phyloP scores from a whole-genome alignment of 495 filamentous ascomycete species.

The Achaetomiella virescens region DNA sequence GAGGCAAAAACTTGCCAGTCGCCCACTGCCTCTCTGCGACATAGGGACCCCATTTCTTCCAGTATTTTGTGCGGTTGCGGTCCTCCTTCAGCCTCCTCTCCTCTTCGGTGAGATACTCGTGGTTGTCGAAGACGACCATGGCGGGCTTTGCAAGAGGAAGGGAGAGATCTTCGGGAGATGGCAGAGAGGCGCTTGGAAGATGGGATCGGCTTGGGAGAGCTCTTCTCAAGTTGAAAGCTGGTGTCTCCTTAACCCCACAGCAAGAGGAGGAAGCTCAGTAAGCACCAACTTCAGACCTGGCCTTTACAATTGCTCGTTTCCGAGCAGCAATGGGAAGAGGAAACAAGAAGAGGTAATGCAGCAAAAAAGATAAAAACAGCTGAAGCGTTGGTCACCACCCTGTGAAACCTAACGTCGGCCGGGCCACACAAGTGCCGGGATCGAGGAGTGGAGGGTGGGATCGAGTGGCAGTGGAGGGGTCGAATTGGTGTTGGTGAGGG shows the following conservation, averaged over 20 bases:
- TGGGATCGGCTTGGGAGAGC: not conserved
- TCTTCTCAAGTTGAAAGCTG: not conserved
- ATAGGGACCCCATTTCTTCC: conserved; percentile 92
- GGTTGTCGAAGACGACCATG: conserved; percentile 84
- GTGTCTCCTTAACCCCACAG: not conserved
- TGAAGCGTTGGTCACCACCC: not conserved
- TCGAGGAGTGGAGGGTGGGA: not conserved
- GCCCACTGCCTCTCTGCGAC: conserved; percentile 81
- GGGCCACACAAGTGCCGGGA: not conserved
- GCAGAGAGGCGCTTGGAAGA: not conserved
- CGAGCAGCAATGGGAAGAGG: not conserved
- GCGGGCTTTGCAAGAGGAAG: not conserved
- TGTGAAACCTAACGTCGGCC: conserved; percentile 4
- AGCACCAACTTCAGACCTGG: not conserved
- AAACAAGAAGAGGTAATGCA: not conserved
- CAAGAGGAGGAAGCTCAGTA: conserved; percentile 1
- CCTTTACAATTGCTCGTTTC: not conserved
- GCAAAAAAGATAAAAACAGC: not conserved
- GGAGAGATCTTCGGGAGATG: not conserved
- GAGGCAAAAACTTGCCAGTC: conserved; percentile 51
- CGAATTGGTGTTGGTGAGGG: conserved; percentile 6
- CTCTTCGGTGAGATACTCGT: conserved; percentile 79
- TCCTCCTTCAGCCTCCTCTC: conserved; percentile 86
- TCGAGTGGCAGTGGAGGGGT: not conserved
- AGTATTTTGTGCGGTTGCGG: conserved; percentile 70